Evolutionary conservation across 2,329 filamentous ascomycete genomes (phyloP).

Genomic region (Orbilia ellipsospora): DNA sequence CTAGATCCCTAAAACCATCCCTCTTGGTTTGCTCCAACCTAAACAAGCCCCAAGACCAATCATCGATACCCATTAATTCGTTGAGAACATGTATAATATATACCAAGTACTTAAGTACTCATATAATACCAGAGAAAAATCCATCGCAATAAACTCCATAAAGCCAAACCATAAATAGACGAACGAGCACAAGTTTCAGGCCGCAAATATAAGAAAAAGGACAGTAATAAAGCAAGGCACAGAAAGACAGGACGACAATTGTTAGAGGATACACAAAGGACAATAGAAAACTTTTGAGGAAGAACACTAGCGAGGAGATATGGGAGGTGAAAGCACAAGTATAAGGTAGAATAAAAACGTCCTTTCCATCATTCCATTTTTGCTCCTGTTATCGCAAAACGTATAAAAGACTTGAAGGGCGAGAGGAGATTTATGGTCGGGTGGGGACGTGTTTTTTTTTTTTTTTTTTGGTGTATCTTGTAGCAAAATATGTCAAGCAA

Average conservation of each 20-base stretch:
- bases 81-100: constrained; percentile 49
- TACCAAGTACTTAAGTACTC: constrained; percentile 44
- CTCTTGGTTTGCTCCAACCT: constrained; percentile 20
- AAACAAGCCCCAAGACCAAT: constrained; percentile 22
- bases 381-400: constrained; percentile 53
- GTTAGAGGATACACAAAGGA: not conserved
- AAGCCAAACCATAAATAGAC: constrained; percentile 23
- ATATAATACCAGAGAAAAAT: constrained; percentile 32
- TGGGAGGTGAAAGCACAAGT: constrained; percentile 13
- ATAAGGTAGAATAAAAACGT: constrained; percentile 9
- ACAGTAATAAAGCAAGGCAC: not conserved
- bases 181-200: constrained; percentile 1
- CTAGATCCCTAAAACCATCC: constrained; percentile 20
- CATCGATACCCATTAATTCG: constrained; percentile 52
- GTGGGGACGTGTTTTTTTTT: constrained; percentile 9
- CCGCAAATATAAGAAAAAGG: constrained; percentile 14
- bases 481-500: constrained; percentile 11
- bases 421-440: constrained; percentile 13
- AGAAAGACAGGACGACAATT: not conserved
- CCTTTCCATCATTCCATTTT: constrained; percentile 30
- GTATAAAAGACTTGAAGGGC: constrained; percentile 14
- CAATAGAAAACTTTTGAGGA: constrained; percentile 3
- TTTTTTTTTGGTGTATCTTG: constrained; percentile 17
- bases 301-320: constrained; percentile 7
- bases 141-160: constrained; percentile 48